These are phyloP conservation scores for Blastobotrys indianensis DNA, from an alignment of 1,139 yeast species.

Conservation along the genomic window DNA sequence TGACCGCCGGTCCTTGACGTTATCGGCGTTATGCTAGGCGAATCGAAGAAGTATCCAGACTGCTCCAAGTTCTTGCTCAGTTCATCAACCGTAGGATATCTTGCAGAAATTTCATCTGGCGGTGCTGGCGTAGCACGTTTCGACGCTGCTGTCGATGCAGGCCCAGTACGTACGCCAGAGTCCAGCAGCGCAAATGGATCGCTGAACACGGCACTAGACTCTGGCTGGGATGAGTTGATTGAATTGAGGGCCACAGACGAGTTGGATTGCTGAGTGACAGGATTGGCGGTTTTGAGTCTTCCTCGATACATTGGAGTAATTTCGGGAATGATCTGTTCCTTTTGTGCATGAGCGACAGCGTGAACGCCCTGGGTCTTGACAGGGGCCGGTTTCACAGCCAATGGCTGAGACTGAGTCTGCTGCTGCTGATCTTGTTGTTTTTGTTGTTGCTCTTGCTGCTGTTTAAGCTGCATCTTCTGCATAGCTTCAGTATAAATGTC, in stretches of 20 bases:
- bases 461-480: conserved; percentile 17
- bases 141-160: background rate
- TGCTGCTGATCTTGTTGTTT: conserved; percentile 6
- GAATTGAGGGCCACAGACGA: conserved; percentile 14
- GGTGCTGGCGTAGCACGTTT: background rate
- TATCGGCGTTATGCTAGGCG: conserved; percentile 5
- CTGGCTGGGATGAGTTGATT: conserved; percentile 7
- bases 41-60: conserved; percentile 18
- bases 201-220: conserved; percentile 13
- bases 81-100: conserved; percentile 35
- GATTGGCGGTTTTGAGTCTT: conserved; percentile 15
- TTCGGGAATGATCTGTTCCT: conserved; percentile 18
- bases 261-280: conserved; percentile 10
- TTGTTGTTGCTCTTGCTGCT: conserved; percentile 10
- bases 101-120: conserved; percentile 16
- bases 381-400: conserved; percentile 3
- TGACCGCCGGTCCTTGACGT: too few species aligned
- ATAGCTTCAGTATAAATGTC: conserved; percentile 23
- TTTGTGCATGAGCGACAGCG: background rate
- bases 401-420: background rate
- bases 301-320: conserved; percentile 28
- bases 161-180: conserved; percentile 5
- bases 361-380: conserved; percentile 3
- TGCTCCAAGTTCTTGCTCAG: conserved; percentile 26
- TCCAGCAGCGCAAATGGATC: conserved; percentile 19